A percentile compares a stretch with the other conserved stretches of the same genome.
These are phyloP conservation scores for Arthromyces matolae DNA, from an alignment of 768 basidiomycete genomes.

Conservation along the genomic window DNA sequence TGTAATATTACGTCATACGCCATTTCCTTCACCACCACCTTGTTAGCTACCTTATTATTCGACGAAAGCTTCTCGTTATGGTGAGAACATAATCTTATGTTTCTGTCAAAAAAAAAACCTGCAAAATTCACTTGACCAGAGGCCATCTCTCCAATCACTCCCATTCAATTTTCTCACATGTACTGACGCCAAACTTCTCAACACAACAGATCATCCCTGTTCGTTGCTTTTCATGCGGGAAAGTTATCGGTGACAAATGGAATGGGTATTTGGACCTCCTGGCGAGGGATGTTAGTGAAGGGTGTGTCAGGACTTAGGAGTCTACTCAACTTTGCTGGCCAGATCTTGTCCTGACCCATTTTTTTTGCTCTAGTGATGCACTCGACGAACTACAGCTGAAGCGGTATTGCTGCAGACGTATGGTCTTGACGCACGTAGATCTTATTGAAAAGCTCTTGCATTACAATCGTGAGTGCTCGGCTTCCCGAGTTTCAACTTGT, in stretches of 20 bases:
- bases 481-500: background rate
- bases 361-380: slow-evolving; percentile 59
- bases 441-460: slow-evolving; percentile 95
- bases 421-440: slow-evolving; percentile 97
- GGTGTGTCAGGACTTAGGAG: slow-evolving; percentile 61
- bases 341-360: background rate
- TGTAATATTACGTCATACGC: too few relatives aligned
- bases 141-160: too few relatives aligned
- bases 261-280: slow-evolving; percentile 80
- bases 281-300: slow-evolving; percentile 79
- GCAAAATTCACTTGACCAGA: too few relatives aligned
- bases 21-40: too few relatives aligned
- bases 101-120: too few relatives aligned
- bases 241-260: slow-evolving; percentile 98
- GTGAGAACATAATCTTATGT: too few relatives aligned
- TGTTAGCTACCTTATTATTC: too few relatives aligned
- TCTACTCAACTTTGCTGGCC: background rate
- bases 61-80: too few relatives aligned
- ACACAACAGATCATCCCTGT: slow-evolving; percentile 87
- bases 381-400: slow-evolving; percentile 86
- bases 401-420: slow-evolving; percentile 93
- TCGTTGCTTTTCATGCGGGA: slow-evolving; percentile 94
- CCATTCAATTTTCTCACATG: too few relatives aligned
- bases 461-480: slow-evolving; percentile 86
- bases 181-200: background rate